Base-by-base conservation (phyloP, 1,284 basidiomycete species). In the Irpex lacteus region DNA sequence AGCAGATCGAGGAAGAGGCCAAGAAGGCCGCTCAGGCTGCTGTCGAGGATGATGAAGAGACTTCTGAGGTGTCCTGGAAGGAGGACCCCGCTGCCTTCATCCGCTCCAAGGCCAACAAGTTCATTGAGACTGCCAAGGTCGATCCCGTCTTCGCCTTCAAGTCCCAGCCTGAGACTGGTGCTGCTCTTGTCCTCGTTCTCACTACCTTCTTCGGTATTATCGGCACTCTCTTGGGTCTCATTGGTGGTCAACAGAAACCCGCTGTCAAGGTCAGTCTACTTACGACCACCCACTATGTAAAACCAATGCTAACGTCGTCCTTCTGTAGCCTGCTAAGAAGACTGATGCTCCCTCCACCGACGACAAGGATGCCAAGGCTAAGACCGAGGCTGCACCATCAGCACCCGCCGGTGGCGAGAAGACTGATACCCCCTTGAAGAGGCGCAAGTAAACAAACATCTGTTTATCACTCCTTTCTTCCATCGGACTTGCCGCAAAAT, bases 171-270 rank as follows among this genome's bases (percentile, higher is more conserved):
- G 90, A 95, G 77, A 93, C 92, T 63, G 94, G 89, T 70, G 91
- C 84, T 61, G 91, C 87, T 67, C 81, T 97, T 66, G 82, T 81
- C 66, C 89, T 88, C 65, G 86, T 84, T 59, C 71, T 93, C 61
- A 82, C 96, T 71, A 93, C 91, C 54, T 74, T 96, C 70, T 85
- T 98, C 73, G 91, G 90, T 65, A 88, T 96, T 86, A 77, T 98
- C 69, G 91, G 88, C 68, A 85, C 87, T 60, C 79, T 95, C 71
- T 85, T 94, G 66, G 90, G 94, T 63, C 79, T 96, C 72, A 84
- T 94, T 74, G 90, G 92, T 67, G 83, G 82, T 62, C 81, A 83
- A 61, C 85, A 89, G 74, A 87, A 89, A 73, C 85, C 91, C 32
- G 82, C 90, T 59, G 84, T 88, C 68, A 88, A 90, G 82, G 78